A percentile compares a stretch with the other conserved stretches of the same genome.
Conservation (phyloP, 2,329 filamentous ascomycete genomes). For the Endocalyx cinctus region DNA sequence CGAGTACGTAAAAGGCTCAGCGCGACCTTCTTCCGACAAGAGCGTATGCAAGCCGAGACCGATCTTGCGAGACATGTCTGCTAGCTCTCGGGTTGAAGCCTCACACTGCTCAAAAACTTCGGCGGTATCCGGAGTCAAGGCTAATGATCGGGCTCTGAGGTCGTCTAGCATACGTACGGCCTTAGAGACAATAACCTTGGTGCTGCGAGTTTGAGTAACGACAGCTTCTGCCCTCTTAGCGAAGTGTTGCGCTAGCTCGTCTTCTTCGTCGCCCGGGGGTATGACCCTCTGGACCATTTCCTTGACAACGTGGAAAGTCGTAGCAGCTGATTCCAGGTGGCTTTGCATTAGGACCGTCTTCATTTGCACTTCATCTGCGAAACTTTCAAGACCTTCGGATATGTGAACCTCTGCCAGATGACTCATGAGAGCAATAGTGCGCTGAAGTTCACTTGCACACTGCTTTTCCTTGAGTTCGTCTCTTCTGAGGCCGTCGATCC, state of each 20-base stretch:
- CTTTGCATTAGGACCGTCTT: conserved; percentile 71
- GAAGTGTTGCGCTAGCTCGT: conserved; percentile 64
- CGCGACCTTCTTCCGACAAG: conserved; percentile 67
- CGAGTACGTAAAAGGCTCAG: conserved; percentile 59
- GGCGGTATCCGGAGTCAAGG: conserved; percentile 62
- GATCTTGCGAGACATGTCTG: conserved; percentile 60
- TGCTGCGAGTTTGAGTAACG: conserved; percentile 70
- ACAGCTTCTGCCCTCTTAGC: conserved; percentile 66
- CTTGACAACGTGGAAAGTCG: conserved; percentile 36
- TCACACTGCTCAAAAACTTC: conserved; percentile 69
- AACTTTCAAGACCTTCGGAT: conserved; percentile 62
- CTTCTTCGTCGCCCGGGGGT: conserved; percentile 53
- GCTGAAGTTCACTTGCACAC: conserved; percentile 74
- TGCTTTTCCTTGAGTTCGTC: conserved; percentile 84
- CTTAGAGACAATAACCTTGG: conserved; percentile 80
- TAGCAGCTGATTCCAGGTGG: conserved; percentile 72
- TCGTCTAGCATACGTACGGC: conserved; percentile 73
- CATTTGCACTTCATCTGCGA: conserved; percentile 77
- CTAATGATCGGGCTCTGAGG: conserved; percentile 69
- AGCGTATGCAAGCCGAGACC: conserved; percentile 63
- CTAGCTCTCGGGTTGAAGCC: conserved; percentile 58
- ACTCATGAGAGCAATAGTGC: conserved; percentile 80
- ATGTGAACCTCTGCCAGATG: conserved; percentile 82
- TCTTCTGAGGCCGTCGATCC: conserved; percentile 77
- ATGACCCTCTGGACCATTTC: conserved; percentile 64